Evolutionary conservation across 495 filamentous ascomycete genomes (phyloP), one percentile per base, ranked within the genome.

Genomic region (Aspergillus kassunensis): DNA sequence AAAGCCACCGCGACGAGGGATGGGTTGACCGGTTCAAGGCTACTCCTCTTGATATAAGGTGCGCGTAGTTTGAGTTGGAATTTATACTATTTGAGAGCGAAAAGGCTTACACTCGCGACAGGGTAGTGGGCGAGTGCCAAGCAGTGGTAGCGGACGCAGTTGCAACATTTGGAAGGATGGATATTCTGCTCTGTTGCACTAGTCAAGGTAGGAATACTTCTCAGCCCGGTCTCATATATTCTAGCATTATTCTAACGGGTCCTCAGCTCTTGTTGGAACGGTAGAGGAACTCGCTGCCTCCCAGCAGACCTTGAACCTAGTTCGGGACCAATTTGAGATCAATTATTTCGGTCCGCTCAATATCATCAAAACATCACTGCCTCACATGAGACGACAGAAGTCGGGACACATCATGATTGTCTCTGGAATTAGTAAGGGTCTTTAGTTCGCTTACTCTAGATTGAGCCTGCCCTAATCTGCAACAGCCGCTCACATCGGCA

Each of bases 341-440:
- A 89, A 93, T 49, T 96, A 92, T 75, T 97, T 96, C 67, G 89
- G 90, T 0, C 90, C 91, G 29, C 82, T 97, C 56, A 97, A 97
- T 67, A 87, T 95, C 64, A 95, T 98, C 74, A 96, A 93, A 67
- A 86, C 91, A 19, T 80, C 83, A 10, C 75, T 98, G 24, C 90
- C 92, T 19, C 80, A 81, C 51, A 85, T 98, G 71, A 75, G 93
- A 44, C 75, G 77, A 58, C 86, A 88, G 61, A 80, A 85, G 53
- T 85, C 81, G 4, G 93, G 93, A 0, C 93, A 98, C 70, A 85
- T 98, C 49, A 84, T 97, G 60, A 81, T 96, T 49, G 73, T 97
- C 1, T 93, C 89, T 19, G 91, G 89, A 41, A 88, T 96, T 61
- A 91, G 79, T 82, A 65, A 63, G 78, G 50, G 36, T 7, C 11